Evolutionary conservation across 768 basidiomycete species (phyloP).

Genomic region (Trametes gibbosa): DNA sequence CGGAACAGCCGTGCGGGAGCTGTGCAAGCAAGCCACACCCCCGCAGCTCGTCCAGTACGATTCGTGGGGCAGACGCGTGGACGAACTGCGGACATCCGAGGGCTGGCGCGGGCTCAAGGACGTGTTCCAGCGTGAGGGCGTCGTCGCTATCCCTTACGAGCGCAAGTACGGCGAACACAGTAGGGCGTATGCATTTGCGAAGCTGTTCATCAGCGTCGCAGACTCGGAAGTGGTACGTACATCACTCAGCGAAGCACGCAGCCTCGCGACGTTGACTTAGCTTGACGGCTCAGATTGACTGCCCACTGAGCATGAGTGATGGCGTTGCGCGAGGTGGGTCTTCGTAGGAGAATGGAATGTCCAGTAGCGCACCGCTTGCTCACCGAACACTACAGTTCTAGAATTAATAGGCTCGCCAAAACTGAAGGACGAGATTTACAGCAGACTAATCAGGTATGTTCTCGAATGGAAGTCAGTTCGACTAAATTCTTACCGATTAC

Average conservation of each 20-base stretch:
- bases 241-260: neutral
- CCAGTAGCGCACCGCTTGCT: neutral
- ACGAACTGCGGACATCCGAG: conserved; percentile 66
- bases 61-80: conserved; percentile 68
- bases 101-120: conserved; percentile 71
- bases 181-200: conserved; percentile 63
- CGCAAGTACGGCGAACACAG: conserved; percentile 59
- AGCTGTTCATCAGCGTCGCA: conserved; percentile 57
- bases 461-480: neutral
- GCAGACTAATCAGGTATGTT: conserved; percentile 58
- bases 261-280: neutral
- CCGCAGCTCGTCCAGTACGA: conserved; percentile 67
- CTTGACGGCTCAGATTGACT: conserved; percentile 48
- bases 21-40: conserved; percentile 42
- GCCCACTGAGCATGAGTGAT: conserved; percentile 80
- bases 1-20: conserved; percentile 51
- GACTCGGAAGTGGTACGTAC: conserved; percentile 60
- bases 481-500: neutral
- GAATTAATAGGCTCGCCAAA: conserved; percentile 60
- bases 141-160: conserved; percentile 67
- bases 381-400: conserved; percentile 40
- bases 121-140: conserved; percentile 58
- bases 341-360: too few relatives aligned
- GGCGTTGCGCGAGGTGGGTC: conserved; percentile 59
- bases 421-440: conserved; percentile 56